Conservation (phyloP, 495 filamentous ascomycete genomes). For the Daldinia vernicosa region DNA sequence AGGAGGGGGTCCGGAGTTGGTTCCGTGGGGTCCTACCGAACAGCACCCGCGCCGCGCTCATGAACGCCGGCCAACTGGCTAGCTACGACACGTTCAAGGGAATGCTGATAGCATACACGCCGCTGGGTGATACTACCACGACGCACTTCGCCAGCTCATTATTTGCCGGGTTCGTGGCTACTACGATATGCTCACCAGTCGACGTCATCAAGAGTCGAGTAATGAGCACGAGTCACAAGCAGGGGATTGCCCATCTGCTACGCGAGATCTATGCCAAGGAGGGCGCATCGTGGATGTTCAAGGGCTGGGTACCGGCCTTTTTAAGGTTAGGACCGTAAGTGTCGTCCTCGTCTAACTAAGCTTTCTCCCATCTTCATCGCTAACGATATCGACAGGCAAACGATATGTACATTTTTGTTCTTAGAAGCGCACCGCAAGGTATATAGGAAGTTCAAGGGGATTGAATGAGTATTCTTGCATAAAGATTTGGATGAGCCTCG, state of each 20-base stretch:
- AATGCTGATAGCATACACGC: constrained; percentile 70
- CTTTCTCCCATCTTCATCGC: constrained; percentile 7
- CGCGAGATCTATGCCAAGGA: constrained; percentile 77
- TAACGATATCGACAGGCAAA: constrained; percentile 65
- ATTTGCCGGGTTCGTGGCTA: constrained; percentile 90
- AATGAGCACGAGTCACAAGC: constrained; percentile 77
- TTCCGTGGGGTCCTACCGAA: constrained; percentile 95
- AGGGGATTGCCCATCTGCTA: constrained; percentile 67
- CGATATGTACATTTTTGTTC: constrained; percentile 93
- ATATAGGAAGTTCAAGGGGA: constrained; percentile 62
- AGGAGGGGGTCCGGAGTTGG: constrained; percentile 75
- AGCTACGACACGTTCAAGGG: constrained; percentile 93
- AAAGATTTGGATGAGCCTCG: constrained; percentile 1
- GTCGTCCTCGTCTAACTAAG: neutral
- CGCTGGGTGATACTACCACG: constrained; percentile 76
- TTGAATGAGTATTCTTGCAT: constrained; percentile 41
- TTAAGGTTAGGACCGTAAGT: constrained; percentile 78
- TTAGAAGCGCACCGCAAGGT: constrained; percentile 88
- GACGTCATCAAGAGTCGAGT: constrained; percentile 98
- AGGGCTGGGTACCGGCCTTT: constrained; percentile 98
- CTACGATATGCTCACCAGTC: constrained; percentile 92
- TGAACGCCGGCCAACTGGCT: constrained; percentile 91
- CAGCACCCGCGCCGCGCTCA: constrained; percentile 85
- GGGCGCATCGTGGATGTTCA: constrained; percentile 89
- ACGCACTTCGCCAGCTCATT: constrained; percentile 91